These are phyloP conservation scores for Metschnikowia noctiluminum DNA, from an alignment of 805 yeast species.

Conservation along the genomic window DNA sequence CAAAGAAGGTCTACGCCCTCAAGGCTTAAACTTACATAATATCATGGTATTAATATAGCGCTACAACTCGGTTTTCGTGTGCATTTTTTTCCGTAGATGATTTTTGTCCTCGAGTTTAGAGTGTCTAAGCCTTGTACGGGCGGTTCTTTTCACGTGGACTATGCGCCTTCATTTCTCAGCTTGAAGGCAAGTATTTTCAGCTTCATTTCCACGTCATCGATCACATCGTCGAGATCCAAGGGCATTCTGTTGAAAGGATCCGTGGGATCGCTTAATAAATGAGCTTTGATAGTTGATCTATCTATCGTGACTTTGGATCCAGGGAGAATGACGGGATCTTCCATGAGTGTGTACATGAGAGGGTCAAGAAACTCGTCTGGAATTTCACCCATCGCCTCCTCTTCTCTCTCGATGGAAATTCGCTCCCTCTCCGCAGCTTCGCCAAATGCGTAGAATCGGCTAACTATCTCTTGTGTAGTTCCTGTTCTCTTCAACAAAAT, in stretches of 20 bases:
- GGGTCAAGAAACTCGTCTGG: slow-evolving; percentile 98
- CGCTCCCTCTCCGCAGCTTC: slow-evolving; percentile 60
- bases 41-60: slow-evolving; percentile 21
- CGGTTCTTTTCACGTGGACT: too few species aligned
- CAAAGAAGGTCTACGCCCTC: slow-evolving; percentile 97
- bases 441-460: slow-evolving; percentile 53
- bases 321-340: slow-evolving; percentile 94
- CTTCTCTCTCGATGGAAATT: slow-evolving; percentile 72
- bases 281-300: slow-evolving; percentile 88
- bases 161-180: slow-evolving; percentile 26
- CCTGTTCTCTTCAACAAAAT: slow-evolving; percentile 60
- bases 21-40: slow-evolving; percentile 68
- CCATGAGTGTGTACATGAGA: slow-evolving; percentile 92
- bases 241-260: slow-evolving; percentile 98
- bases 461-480: slow-evolving; percentile 46
- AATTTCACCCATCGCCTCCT: slow-evolving; percentile 82
- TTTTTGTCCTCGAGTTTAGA: too few species aligned
- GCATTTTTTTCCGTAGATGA: too few species aligned
- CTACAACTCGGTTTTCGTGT: slow-evolving; percentile 16
- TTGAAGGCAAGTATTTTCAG: slow-evolving; percentile 57
- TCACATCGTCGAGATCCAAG: slow-evolving; percentile 80
- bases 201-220: slow-evolving; percentile 70
- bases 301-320: slow-evolving; percentile 82
- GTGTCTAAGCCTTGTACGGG: too few species aligned
- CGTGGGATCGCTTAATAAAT: slow-evolving; percentile 87